Base-by-base conservation (phyloP, 768 basidiomycete genomes). In the Russula foetens region DNA sequence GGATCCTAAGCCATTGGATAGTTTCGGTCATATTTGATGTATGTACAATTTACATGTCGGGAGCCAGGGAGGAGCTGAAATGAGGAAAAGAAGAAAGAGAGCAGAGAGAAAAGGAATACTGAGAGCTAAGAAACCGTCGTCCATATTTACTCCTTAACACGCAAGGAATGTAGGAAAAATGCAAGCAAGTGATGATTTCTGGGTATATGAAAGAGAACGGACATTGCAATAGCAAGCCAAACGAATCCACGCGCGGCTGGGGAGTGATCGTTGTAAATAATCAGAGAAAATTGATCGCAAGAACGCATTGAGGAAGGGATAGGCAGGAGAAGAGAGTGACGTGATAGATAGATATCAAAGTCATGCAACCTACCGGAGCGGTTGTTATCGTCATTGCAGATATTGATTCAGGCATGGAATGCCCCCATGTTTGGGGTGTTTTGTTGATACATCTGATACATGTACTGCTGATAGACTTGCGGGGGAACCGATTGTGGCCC, bases 391-490 rank as follows among this genome's bases (percentile, higher is more conserved):
- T 62, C 45, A 58, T 58, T 41, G 56, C 45, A 28, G 56, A 53
- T 61, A 28, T n/a, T 53, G 38, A 46, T 67, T 71, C 66, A 73
- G 67, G 73, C 69, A 55, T 73, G 72, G 80, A 85, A 92, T 53
- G 85, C 70, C 68, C 89, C 88, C 84, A 90, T 87, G 73, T 87
- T 86, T 65, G 82, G 81, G 23, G 84, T 82, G 66, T 81, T 84
- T 74, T 88, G 85, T 71, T 85, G 85, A 74, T 89, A 89, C 68
- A 85, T 75, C 73, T 85, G 84, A 69, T 89, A 88, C 86, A 89
- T 84, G 75, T 89, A 90, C 58, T 64, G 74, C 70, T 87, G 87
- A 73, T 91, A 91, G 71, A 87, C 77, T 68, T 88, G 86, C 63
- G 85, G 80, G 11, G 85, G 79, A 48, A 83, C 74, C 60, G 83